Base-by-base conservation (phyloP, 1,139 yeast genomes). In the Meyerozyma elateridarum region DNA sequence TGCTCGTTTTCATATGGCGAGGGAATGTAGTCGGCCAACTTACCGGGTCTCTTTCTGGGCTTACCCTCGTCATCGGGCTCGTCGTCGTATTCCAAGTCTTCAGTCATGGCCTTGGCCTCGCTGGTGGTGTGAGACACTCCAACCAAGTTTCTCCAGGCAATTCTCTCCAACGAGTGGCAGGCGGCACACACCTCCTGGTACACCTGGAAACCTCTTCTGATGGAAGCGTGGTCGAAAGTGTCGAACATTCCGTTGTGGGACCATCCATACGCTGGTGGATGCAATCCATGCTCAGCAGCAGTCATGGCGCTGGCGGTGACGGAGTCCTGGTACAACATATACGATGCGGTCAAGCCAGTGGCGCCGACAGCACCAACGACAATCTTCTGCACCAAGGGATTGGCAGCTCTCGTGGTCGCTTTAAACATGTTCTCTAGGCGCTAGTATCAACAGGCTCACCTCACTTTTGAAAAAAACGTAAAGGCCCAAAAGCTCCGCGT, bases 21-120 rank as follows among this genome's bases (percentile, higher is more conserved):
- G 50, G 95, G 97, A 52, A 93, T 71, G 68, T 84, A 79, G 67
- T 91, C 99, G 44, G 97, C 89, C 59, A 91, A 77, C 71, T 91
- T 93, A 70, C 99, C 99, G 40, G 94, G 84, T 75, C 98, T 87
- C 83, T 84, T 88, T 72, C 85, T 85, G 64, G 96, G 96, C 63
- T 85, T 84, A 61, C 98, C 99, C 73, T 89, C 95, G 64, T 91
- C 98, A 76, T 91, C 97, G 35, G 98, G 98, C 69, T 93, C 99
- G 58, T 89, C 96, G 54, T 88, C 96, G 67, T 91, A 91, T 73
- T 91, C 98, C 60, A 85, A 83, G 65, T 88, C 96, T 64, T 85
- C 96, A 51, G 95, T 89, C 82, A 91, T 80, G 22, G 76, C 94
- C 68, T 85, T 85, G 50, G 84, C 96, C 67, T 91, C 99, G 40